These are phyloP conservation scores for Aegilops longissima DNA, from an alignment of 176 grass and related monocot genomes.

Conservation along the genomic window DNA sequence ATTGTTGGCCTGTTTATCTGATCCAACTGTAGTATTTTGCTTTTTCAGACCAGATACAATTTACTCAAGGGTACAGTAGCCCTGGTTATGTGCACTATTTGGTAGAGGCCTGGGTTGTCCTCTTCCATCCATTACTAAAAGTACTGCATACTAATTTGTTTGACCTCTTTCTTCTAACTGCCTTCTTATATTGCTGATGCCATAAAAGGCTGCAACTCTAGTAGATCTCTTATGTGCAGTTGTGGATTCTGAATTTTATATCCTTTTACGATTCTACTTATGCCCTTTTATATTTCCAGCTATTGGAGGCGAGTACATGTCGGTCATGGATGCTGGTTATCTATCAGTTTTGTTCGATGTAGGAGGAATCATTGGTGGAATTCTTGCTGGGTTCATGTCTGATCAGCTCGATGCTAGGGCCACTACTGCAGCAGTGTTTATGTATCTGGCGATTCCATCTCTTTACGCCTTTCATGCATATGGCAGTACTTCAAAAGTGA, in stretches of 20 bases:
- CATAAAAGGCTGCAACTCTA: too few species aligned
- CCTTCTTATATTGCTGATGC: not conserved
- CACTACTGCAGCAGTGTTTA: slow-evolving; percentile 61
- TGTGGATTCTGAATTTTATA: not conserved
- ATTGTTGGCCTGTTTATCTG: not conserved
- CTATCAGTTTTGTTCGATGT: slow-evolving; percentile 67
- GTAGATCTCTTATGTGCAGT: not conserved
- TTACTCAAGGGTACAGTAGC: not conserved
- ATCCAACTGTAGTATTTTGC: not conserved
- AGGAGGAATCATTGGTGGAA: slow-evolving; percentile 66
- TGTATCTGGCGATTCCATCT: slow-evolving; percentile 59
- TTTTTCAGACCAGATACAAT: slow-evolving; percentile 10
- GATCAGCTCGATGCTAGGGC: slow-evolving; percentile 70
- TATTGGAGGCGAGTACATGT: slow-evolving; percentile 57
- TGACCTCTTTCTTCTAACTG: not conserved
- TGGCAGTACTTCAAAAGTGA: slow-evolving; percentile 45
- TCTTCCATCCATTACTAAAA: not conserved
- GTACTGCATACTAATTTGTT: not conserved
- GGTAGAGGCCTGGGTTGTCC: not conserved
- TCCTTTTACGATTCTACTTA: not conserved
- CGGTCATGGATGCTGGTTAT: slow-evolving; percentile 59
- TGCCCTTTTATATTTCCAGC: slow-evolving; percentile 25
- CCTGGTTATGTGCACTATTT: not conserved
- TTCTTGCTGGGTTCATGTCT: slow-evolving; percentile 63
- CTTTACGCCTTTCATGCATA: slow-evolving; percentile 59